These are phyloP conservation scores for Apophysomyces variabilis DNA, from an alignment of 371 early-diverging fungal species.

Conservation along the genomic window DNA sequence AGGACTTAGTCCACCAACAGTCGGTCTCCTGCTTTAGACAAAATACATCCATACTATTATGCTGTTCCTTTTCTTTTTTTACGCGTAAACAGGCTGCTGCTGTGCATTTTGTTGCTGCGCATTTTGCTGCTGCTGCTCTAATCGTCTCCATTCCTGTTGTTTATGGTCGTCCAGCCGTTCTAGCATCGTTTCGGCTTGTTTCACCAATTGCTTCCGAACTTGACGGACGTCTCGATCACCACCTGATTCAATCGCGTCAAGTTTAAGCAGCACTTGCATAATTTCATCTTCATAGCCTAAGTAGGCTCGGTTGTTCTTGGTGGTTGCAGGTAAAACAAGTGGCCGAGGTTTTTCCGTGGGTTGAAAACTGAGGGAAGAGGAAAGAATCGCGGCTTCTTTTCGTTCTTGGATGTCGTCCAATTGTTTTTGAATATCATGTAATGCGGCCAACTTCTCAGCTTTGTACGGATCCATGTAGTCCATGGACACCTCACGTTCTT, in stretches of 20 bases:
- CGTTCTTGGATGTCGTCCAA: slow-evolving; percentile 28
- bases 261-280: slow-evolving; percentile 34
- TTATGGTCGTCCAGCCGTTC: slow-evolving; percentile 43
- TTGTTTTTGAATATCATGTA: slow-evolving; percentile 31
- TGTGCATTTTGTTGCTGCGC: neutral
- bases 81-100: neutral
- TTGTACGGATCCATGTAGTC: slow-evolving; percentile 16
- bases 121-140: neutral
- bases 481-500: slow-evolving; percentile 14
- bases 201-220: slow-evolving; percentile 39
- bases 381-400: slow-evolving; percentile 23
- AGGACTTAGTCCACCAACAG: no score
- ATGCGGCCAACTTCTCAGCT: slow-evolving; percentile 21
- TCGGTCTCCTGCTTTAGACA: no score
- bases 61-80: neutral
- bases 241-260: slow-evolving; percentile 46
- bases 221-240: slow-evolving; percentile 39
- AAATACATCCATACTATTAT: no score
- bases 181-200: slow-evolving; percentile 35
- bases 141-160: slow-evolving; percentile 45
- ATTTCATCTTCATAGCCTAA: slow-evolving; percentile 40
- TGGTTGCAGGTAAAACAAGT: slow-evolving; percentile 21
- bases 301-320: slow-evolving; percentile 32
- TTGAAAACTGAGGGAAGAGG: slow-evolving; percentile 30
- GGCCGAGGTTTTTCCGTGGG: slow-evolving; percentile 13